Conservation (phyloP, 257 asterid genomes). For the Fraxinus excelsior region DNA sequence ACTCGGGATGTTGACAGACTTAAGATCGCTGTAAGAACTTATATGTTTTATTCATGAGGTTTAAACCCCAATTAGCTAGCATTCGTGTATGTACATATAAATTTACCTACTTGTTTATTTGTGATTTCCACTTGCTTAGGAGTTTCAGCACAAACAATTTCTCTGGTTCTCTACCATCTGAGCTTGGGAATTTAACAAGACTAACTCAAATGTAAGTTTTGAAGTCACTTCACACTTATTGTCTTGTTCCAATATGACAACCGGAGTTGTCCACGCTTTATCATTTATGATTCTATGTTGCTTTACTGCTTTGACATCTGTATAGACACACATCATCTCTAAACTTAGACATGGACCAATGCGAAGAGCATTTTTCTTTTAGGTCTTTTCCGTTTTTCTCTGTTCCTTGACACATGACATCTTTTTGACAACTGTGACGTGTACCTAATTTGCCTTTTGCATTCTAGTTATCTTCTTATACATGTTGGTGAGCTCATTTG, state of each 20-base stretch:
- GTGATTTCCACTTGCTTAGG: constrained; percentile 34
- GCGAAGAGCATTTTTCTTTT: not conserved
- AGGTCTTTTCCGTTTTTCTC: not conserved
- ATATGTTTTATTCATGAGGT: not conserved
- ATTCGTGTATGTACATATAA: not conserved
- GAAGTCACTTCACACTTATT: not conserved
- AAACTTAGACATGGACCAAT: not conserved
- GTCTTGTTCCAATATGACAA: not conserved
- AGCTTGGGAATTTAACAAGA: constrained; percentile 61
- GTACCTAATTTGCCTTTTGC: not conserved
- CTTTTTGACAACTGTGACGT: not conserved
- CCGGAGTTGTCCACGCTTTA: not conserved
- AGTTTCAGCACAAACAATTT: constrained; percentile 60
- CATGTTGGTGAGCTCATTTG: not conserved
- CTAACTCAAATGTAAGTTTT: constrained; percentile 56
- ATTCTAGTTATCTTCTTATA: not conserved
- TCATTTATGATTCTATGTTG: not conserved
- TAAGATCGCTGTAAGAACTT: constrained; percentile 52
- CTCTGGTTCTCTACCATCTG: constrained; percentile 75
- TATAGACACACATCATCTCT: not conserved
- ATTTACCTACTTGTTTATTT: not conserved
- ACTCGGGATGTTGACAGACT: constrained; percentile 61
- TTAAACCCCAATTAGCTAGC: not conserved
- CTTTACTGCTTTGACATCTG: not conserved
- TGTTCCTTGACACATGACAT: not conserved